Evolutionary conservation across 1,284 basidiomycete genomes (phyloP), one percentile per base, ranked within the genome.

Genomic region (Golubevia sp.): DNA sequence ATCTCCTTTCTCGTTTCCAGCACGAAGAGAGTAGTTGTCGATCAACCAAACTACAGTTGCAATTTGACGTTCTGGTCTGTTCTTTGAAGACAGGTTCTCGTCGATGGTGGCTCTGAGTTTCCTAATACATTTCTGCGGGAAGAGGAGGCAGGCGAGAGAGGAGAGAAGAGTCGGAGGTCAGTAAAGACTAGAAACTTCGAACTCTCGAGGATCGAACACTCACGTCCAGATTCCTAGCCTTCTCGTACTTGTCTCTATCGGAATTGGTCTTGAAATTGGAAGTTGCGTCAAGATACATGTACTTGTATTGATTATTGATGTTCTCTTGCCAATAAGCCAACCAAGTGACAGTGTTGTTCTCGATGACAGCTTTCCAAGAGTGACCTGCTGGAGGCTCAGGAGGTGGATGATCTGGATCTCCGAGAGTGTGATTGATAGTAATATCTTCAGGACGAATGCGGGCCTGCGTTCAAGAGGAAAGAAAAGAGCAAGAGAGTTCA

Each of bases 31-130:
- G 62, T 80, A 83, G 66, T 82, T 77, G 62, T 83, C 80, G 61
- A 83, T 83, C 49, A 83, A 68, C 79, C 79, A 83, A 23, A 83
- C 71, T 21, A 82, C 75, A 24, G 80, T 83, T n/a, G 77, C 80
- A 25, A 83, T 70, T 69, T 80, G 76, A 18, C 79, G 74, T 51
- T 82, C 79, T 57, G 73, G 52, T 7, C 74, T 68, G 18, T 70
- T 63, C 62, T 82, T 83, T 30, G 77, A 80, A 55, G 67, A 72
- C 51, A 83, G 68, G 59, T 75, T 76, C 54, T 75, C 65, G 53
- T 75, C 67, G 66, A 80, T 70, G 53, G 78, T 71, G 23, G 63
- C 59, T 24, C 80, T 71, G 13, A 83, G 73, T 63, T 74, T 66
- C 59, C 73, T 73, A 58, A 83, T 74, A 48, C 66, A 69, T 24